Evolutionary conservation across 495 filamentous ascomycete genomes (phyloP), one percentile per base, ranked within the genome.

Genomic region (Hypoxylon crocopeplum): DNA sequence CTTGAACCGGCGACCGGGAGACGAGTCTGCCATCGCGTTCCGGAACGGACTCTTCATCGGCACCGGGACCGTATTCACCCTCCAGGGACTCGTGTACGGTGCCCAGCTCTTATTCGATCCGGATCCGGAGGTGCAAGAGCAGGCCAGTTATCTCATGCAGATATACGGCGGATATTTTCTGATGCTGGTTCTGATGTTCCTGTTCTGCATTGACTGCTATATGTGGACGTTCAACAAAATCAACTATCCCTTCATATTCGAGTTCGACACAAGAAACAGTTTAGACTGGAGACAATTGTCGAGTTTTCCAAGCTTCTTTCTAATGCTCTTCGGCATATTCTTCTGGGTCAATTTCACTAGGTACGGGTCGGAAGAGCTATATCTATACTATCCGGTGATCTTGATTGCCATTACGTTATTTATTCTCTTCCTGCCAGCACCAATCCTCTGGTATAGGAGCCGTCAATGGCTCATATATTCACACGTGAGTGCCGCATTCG

Each of bases 201-300:
- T 93, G 19, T 96, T 96, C 63, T 87, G 84, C 55, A 40, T 97
- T 25, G 88, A 89, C 64, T 93, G 91, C 67, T 82, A 86, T 48
- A 75, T 96, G 40, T 98, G 92, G 91, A 83, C 86, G 2, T 76
- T 73, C 34, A 84, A 87, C 57, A 93, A 91, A 71, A 91, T 98
- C 67, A 98, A 98, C 68, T 96, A 97, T 71, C 82, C 85, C 24
- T 98, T 98, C 74, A 89, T 98, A 65, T 98, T 98, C 69, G 94
- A 98, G 72, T 95, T 94, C 66, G 92, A 97, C 76, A 84, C 86
- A 37, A 82, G 92, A 62, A 83, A 94, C 74, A 82, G 86, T 39
- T 74, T 98, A 30, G 89, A 97, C 67, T 97, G 93, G 89, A 86
- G 89, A 67, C 88, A 97, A 67, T 78, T 97, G 33, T 77, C 86